Base-by-base conservation (phyloP, 768 basidiomycete genomes). In the Coprinopsis strossmayeri region DNA sequence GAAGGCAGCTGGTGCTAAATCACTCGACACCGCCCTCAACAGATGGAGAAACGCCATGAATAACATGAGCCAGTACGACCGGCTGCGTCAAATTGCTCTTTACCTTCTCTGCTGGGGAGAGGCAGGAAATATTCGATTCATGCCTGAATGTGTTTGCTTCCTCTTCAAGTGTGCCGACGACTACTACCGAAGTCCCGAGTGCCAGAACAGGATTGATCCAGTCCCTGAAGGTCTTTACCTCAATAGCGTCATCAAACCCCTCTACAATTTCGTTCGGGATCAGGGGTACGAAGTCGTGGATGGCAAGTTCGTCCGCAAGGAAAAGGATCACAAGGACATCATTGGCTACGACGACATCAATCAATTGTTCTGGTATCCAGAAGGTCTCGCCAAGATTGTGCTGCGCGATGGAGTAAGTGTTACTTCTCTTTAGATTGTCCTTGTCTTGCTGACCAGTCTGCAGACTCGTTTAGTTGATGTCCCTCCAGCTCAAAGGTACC, bases 301-400 rank as follows among this genome's bases (percentile, higher is more conserved):
- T 54, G 94, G 91, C 39, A 94, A 94, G 65, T 97, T 95, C 64
- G 87, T 98, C 23, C 73, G 91, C 50, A 81, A 84, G 61, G 96
- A 98, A 74, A 89, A 77, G 66, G 96, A 98, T 59, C 96, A 98
- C 67, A 81, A 92, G 52, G 74, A 91, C 57, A 90, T 97, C 63
- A 93, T 98, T 57, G 96, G 96, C n/a, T 99, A 99, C 63, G 96
- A 99, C 64, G 96, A 99, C 64, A 91, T 99, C 70, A 99, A 99
- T 64, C 96, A 99, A 61, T 72, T 98, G 20, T 99, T 99, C 70
- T 99, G 96, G 96, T 99, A 98, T 64, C 96, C 96, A 2, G 96
- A 99, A 64, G 96, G 96, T 44, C 77, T 99, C 46, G 87, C 91
- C 0, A 86, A 90, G 57, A 97, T 99, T 56, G 82, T 92, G 12